phyloP scores from a whole-genome alignment of 164 flowering plant genomes.

The Vitis labrusca region DNA sequence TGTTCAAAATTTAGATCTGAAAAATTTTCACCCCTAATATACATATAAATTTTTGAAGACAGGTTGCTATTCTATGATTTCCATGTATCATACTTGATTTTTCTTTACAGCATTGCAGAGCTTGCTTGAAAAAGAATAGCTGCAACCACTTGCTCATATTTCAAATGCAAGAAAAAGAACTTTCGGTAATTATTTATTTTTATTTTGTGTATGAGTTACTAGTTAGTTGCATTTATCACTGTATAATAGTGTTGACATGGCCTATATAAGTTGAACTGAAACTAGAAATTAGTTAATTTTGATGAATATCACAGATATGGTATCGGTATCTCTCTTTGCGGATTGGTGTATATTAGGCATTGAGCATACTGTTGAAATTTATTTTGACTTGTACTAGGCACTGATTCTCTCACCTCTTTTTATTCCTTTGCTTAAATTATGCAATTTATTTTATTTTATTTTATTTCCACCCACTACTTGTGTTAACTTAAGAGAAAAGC shows the following conservation, averaged over 20 bases:
- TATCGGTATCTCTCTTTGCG: too few relatives aligned
- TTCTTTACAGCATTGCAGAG: constrained; percentile 41
- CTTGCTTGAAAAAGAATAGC: constrained; percentile 33
- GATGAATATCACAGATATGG: too few relatives aligned
- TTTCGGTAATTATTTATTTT: constrained; percentile 43
- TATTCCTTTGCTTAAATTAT: too few relatives aligned
- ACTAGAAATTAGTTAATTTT: too few relatives aligned
- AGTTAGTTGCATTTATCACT: not conserved
- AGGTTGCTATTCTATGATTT: not conserved
- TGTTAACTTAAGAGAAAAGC: too few relatives aligned
- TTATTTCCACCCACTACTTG: too few relatives aligned
- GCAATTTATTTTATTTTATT: too few relatives aligned
- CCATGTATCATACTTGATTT: not conserved
- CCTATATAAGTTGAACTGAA: too few relatives aligned
- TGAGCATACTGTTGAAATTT: too few relatives aligned
- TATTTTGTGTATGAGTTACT: not conserved
- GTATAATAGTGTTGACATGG: not conserved
- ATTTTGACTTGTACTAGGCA: too few relatives aligned
- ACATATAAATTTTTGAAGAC: not conserved
- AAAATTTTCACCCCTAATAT: not conserved
- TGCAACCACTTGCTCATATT: constrained; percentile 48
- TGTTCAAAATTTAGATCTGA: not conserved
- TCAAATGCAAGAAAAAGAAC: constrained; percentile 64
- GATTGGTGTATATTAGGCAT: too few relatives aligned
- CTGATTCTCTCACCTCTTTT: too few relatives aligned